These are phyloP conservation scores for Tetradesmus obliquus DNA, from an alignment of 139 green algal species.

Conservation along the genomic window DNA sequence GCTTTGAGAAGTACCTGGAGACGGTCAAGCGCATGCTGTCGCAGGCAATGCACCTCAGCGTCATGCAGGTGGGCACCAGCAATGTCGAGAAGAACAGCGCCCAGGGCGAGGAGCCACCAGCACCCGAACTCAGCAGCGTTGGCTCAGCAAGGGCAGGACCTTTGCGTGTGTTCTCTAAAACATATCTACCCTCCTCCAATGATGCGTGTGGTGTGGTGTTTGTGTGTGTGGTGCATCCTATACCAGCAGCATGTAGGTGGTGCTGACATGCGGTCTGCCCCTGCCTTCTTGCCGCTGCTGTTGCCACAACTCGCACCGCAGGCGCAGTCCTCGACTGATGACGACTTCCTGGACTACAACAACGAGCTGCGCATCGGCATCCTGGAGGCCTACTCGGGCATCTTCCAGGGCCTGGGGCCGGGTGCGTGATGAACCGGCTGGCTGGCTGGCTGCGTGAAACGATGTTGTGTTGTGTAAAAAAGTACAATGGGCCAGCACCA, in stretches of 20 bases:
- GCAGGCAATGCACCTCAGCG: conserved; percentile 73
- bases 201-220: too few relatives aligned
- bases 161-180: too few relatives aligned
- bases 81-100: background rate
- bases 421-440: background rate
- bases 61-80: conserved; percentile 50
- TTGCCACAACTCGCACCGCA: background rate
- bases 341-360: conserved; percentile 94
- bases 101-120: too few relatives aligned
- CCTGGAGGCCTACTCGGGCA: conserved; percentile 95
- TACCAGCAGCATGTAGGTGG: too few relatives aligned
- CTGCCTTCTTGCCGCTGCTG: background rate
- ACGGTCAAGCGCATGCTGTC: conserved; percentile 88
- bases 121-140: too few relatives aligned
- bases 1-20: conserved; percentile 90
- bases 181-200: too few relatives aligned
- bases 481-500: too few relatives aligned
- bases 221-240: too few relatives aligned
- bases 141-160: too few relatives aligned
- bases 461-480: too few relatives aligned
- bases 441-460: too few relatives aligned
- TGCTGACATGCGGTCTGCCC: background rate
- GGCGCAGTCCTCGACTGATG: conserved; percentile 59
- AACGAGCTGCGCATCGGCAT: conserved; percentile 92
- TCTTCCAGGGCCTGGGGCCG: conserved; percentile 58